Evolutionary conservation across 768 basidiomycete genomes (phyloP), one percentile per base, ranked within the genome.

Genomic region (Cystofilobasidium macerans): DNA sequence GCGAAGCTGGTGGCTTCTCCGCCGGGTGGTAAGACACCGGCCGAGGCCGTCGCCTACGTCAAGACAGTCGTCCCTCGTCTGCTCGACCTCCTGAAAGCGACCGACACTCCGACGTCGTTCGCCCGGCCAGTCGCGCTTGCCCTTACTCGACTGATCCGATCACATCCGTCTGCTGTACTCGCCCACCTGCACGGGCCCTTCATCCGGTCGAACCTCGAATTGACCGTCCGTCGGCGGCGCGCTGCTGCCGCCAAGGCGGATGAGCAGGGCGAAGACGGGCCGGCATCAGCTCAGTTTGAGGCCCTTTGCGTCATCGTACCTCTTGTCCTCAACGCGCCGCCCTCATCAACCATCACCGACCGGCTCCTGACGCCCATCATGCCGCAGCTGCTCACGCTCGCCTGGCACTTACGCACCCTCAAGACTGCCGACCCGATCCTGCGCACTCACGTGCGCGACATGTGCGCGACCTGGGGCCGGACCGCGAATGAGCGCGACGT

Each of bases 391-490:
- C 90, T 89, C 74, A 79, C 83, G 1, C 77, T 92, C 1, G 75
- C 81, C 4, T 80, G 78, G 65, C 77, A 83, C 65, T 71, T 90
- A 12, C 80, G 83, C 33, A 76, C 45, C 33, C 60, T 68, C 36
- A 53, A 73, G 28, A 73, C 84, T 3, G 79, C 84, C 5, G 87
- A 90, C 73, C 86, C 88, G 0, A 75, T 78, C 1, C 70, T 86
- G 14, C 83, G 79, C 68, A 84, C 85, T 70, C 79, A 81, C 2
- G 76, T 88, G 3, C 79, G 76, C 24, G 84, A 83, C 12, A 72
- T 90, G 18, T 75, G 93, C 26, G 73, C 79, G 5, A 85, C 86
- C 0, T 94, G 89, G 90, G 89, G 83, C 0, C 82, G 86, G 66
- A 81, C 87, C 4, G 79, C 85, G 0, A 79, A 79, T 40, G 71